These are phyloP conservation scores for Claviceps pusilla DNA, from an alignment of 2,329 filamentous ascomycete genomes.

Conservation along the genomic window DNA sequence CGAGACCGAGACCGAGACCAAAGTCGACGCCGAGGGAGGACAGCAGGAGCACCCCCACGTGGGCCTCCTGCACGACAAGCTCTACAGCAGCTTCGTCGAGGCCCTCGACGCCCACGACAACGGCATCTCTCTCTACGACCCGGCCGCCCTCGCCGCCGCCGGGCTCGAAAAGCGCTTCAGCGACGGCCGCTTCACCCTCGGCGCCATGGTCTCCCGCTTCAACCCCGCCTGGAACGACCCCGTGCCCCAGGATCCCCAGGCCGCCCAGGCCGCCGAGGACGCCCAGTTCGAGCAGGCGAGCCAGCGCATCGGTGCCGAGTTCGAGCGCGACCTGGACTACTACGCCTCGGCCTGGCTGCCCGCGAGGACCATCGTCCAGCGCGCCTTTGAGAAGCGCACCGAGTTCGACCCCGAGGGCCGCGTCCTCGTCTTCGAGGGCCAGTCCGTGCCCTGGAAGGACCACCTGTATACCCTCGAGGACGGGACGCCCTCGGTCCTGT, in stretches of 20 bases:
- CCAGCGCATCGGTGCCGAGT: constrained; percentile 75
- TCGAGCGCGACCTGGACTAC: constrained; percentile 65
- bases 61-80: constrained; percentile 64
- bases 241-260: constrained; percentile 31
- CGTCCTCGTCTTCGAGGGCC: constrained; percentile 62
- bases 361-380: constrained; percentile 62
- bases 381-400: constrained; percentile 55
- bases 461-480: constrained; percentile 80
- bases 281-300: constrained; percentile 64
- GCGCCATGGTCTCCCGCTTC: constrained; percentile 64
- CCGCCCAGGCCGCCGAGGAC: constrained; percentile 63
- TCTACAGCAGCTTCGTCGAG: constrained; percentile 90
- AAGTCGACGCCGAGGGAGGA: constrained; percentile 7
- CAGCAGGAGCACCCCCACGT: constrained; percentile 51
- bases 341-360: constrained; percentile 71
- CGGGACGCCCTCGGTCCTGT: constrained; percentile 48
- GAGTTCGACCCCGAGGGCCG: constrained; percentile 60
- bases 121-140: constrained; percentile 72
- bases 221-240: constrained; percentile 71
- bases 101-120: constrained; percentile 97
- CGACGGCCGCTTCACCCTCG: constrained; percentile 68
- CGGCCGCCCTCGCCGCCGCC: constrained; percentile 49
- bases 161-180: constrained; percentile 71
- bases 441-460: constrained; percentile 87
- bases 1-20: too few species aligned